Percentiles rank a stretch among this genome's conserved stretches.
Evolutionary conservation across 116 monocot genomes (phyloP).

Genomic region (Iris pallida): DNA sequence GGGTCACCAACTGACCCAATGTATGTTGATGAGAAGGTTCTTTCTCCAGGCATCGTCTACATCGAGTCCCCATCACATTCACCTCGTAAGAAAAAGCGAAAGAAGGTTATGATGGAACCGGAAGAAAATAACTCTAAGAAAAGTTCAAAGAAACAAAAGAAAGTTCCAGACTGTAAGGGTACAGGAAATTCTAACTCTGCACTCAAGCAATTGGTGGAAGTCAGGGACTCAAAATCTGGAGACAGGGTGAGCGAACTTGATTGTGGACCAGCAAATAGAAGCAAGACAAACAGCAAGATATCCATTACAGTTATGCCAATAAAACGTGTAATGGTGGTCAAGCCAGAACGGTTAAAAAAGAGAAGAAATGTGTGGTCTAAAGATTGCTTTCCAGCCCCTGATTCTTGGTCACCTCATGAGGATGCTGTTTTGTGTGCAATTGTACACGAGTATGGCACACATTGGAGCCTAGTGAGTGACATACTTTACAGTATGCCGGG

Average conservation of each 20-base stretch:
- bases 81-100: constrained; percentile 49
- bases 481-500: constrained; percentile 46
- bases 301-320: constrained; percentile 66
- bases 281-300: constrained; percentile 52
- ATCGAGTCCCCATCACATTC: constrained; percentile 37
- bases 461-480: constrained; percentile 79
- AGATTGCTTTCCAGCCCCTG: constrained; percentile 59
- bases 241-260: constrained; percentile 41
- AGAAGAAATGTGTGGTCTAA: constrained; percentile 70
- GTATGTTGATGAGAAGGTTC: constrained; percentile 22
- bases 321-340: constrained; percentile 81
- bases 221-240: constrained; percentile 29
- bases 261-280: constrained; percentile 29
- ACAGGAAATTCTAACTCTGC: constrained; percentile 32
- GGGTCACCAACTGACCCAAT: constrained; percentile 30
- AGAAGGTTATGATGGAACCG: constrained; percentile 22
- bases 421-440: constrained; percentile 85
- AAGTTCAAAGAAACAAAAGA: constrained; percentile 56
- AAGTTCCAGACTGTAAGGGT: constrained; percentile 25
- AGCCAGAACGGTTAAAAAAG: constrained; percentile 74
- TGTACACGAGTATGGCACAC: constrained; percentile 83
- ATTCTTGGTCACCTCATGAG: constrained; percentile 77
- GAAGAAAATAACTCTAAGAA: constrained; percentile 47
- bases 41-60: constrained; percentile 25
- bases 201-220: constrained; percentile 34